A percentile compares a stretch with the other conserved stretches of the same genome.
Conservation (phyloP, 2,329 filamentous ascomycete species). For the Fusarium lyarnte region DNA sequence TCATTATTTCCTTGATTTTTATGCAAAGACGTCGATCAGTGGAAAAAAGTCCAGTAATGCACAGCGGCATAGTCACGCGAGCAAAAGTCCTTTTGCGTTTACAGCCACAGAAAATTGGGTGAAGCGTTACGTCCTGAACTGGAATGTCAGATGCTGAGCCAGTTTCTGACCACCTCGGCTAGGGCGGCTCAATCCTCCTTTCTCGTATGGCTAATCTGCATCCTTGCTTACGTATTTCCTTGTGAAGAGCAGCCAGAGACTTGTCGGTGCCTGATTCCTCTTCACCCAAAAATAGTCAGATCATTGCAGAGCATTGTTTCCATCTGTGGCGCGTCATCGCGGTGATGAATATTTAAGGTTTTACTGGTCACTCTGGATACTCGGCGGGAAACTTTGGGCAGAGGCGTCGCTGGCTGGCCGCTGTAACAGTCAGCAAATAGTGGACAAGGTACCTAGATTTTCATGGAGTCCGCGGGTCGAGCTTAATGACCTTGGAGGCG, state of each 20-base stretch:
- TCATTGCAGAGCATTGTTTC: background rate
- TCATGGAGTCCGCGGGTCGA: background rate
- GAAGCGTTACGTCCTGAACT: background rate
- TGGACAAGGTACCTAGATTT: background rate
- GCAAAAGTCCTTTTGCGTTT: background rate
- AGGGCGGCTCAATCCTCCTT: slow-evolving; percentile 17
- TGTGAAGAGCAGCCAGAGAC: background rate
- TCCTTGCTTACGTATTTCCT: background rate
- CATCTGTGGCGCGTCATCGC: background rate
- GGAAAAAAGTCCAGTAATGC: background rate
- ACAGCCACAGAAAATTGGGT: background rate
- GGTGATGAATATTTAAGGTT: background rate
- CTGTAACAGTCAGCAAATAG: background rate
- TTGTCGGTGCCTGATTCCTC: background rate
- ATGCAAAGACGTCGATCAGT: background rate
- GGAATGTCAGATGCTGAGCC: slow-evolving; percentile 4
- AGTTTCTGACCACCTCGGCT: slow-evolving; percentile 17
- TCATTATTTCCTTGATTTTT: background rate
- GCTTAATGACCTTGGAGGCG: background rate
- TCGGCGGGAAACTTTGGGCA: background rate
- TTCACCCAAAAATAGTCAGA: background rate
- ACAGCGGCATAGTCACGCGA: background rate
- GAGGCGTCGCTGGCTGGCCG: background rate
- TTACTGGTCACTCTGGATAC: background rate
- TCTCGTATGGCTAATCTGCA: slow-evolving; percentile 21